These are phyloP conservation scores for Penicillium italicum DNA, from an alignment of 2,329 filamentous ascomycete species.

Conservation along the genomic window DNA sequence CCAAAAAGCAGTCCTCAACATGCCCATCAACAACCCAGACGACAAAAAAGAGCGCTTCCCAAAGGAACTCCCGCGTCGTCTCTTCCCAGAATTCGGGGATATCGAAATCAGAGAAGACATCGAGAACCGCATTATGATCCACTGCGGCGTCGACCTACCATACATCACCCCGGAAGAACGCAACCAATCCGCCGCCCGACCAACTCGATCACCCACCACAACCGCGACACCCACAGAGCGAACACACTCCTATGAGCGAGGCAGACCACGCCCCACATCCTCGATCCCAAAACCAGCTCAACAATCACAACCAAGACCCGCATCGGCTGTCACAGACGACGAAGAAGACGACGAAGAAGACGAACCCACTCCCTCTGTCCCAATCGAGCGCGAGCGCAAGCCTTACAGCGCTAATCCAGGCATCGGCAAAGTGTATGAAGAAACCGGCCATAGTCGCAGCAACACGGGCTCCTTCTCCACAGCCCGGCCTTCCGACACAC, in stretches of 20 bases:
- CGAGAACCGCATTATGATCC: slow-evolving; percentile 56
- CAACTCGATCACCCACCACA: slow-evolving; percentile 20
- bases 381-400: slow-evolving; percentile 63
- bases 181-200: slow-evolving; percentile 22
- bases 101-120: slow-evolving; percentile 57
- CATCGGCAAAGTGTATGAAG: slow-evolving; percentile 55
- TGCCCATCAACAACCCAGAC: slow-evolving; percentile 66
- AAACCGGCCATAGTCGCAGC: slow-evolving; percentile 22
- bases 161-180: slow-evolving; percentile 38
- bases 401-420: slow-evolving; percentile 61
- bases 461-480: slow-evolving; percentile 28
- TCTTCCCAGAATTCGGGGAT: slow-evolving; percentile 63
- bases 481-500: slow-evolving; percentile 51
- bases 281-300: slow-evolving; percentile 16
- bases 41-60: slow-evolving; percentile 70
- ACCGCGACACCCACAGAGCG: slow-evolving; percentile 10
- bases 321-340: slow-evolving; percentile 35
- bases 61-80: slow-evolving; percentile 68
- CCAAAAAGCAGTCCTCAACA: slow-evolving; percentile 62
- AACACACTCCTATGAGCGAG: slow-evolving; percentile 21
- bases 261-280: slow-evolving; percentile 40
- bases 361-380: slow-evolving; percentile 44
- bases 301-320: slow-evolving; percentile 20
- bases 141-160: slow-evolving; percentile 48
- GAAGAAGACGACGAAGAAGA: slow-evolving; percentile 45